Conservation (phyloP, 495 filamentous ascomycete genomes). For the Penicillium manginii region DNA sequence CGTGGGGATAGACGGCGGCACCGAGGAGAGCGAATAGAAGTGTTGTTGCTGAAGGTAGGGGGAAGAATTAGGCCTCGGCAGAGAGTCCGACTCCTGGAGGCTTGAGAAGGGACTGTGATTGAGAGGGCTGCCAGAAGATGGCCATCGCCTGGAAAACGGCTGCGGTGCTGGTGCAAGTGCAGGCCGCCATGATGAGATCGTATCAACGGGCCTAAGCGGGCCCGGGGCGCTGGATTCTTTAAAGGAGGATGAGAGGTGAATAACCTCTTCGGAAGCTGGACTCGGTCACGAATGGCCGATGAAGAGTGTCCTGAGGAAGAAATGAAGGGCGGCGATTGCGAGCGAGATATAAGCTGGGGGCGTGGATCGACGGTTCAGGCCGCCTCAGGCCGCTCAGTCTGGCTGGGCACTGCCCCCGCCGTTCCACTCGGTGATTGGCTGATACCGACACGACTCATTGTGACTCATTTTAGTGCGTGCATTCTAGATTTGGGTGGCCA, state of each 20-base stretch:
- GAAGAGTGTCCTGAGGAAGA: conserved; percentile 33
- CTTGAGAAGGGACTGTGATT: conserved; percentile 19
- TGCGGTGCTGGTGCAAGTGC: conserved; percentile 26
- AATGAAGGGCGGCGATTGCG: conserved; percentile 7
- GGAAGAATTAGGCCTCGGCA: conserved; percentile 20
- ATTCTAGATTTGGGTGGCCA: conserved; percentile 8
- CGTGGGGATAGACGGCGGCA: conserved; percentile 21
- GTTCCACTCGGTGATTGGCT: conserved; percentile 20
- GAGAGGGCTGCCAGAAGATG: conserved; percentile 26
- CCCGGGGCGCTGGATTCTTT: conserved; percentile 24
- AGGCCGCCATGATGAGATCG: conserved; percentile 32
- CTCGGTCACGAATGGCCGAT: conserved; percentile 24
- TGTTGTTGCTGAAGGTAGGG: conserved; percentile 9
- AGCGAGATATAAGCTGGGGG: conserved; percentile 15
- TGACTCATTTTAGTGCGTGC: conserved; percentile 38
- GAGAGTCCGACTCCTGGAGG: conserved; percentile 22
- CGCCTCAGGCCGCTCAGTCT: conserved; percentile 4
- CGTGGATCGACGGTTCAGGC: conserved; percentile 8
- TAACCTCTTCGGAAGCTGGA: conserved; percentile 1
- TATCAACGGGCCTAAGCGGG: conserved; percentile 36
- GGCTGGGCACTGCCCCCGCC: background rate
- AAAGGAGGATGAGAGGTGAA: background rate
- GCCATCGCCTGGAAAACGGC: conserved; percentile 19
- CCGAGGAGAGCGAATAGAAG: conserved; percentile 20
- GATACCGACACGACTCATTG: conserved; percentile 24